Percentiles rank a stretch among this genome's conserved stretches.
Conservation (phyloP, 495 filamentous ascomycete genomes). For the Cairneyella variabilis region DNA sequence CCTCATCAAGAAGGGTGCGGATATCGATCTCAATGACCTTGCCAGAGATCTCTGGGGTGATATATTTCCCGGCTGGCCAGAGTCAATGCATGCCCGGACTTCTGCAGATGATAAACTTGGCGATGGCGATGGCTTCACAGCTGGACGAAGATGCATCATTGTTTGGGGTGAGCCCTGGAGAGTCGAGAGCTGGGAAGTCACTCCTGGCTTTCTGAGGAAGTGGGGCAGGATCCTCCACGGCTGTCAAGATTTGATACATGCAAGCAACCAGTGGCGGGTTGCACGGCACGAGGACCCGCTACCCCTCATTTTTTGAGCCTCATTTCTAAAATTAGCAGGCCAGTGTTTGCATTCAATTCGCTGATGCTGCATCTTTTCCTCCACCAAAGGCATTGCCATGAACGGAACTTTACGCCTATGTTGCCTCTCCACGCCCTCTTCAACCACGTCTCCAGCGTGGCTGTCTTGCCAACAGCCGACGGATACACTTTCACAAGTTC, state of each 20-base stretch:
- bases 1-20: slow-evolving; percentile 20
- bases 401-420: no score
- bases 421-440: no score
- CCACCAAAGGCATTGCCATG: no score
- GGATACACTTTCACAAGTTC: no score
- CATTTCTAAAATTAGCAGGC: no score
- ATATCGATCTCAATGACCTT: slow-evolving; percentile 16
- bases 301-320: no score
- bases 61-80: slow-evolving; percentile 10
- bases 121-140: slow-evolving; percentile 4
- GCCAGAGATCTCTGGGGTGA: slow-evolving; percentile 19
- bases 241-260: slow-evolving; percentile 23
- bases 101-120: background rate
- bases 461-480: no score
- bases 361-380: no score
- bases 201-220: slow-evolving; percentile 29
- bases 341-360: no score
- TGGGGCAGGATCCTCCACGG: slow-evolving; percentile 30
- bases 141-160: slow-evolving; percentile 20
- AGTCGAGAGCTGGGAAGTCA: slow-evolving; percentile 30
- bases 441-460: no score
- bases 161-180: slow-evolving; percentile 33
- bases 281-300: slow-evolving; percentile 3
- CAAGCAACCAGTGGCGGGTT: slow-evolving; percentile 24
- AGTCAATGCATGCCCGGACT: no score